Conservation (phyloP, 371 early-diverging fungal species). For the Mortierella sp. region DNA sequence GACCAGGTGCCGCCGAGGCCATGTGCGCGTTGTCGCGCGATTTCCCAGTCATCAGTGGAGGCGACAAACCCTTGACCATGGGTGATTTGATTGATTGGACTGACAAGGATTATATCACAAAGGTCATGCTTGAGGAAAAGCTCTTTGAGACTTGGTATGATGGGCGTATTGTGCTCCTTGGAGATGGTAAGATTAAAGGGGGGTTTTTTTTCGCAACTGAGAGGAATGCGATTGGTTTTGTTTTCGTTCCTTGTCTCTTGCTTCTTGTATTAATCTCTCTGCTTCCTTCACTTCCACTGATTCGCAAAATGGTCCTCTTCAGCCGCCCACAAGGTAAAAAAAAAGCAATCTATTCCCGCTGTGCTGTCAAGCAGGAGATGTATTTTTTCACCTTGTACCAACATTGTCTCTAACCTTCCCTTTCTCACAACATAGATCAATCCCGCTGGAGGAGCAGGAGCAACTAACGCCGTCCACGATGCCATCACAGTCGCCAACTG, state of each 20-base stretch:
- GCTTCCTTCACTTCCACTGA: neutral
- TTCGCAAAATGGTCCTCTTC: too few species aligned
- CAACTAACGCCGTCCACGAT: constrained; percentile 11
- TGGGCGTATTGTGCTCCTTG: constrained; percentile 6
- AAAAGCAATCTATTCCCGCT: too few species aligned
- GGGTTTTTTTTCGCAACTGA: neutral
- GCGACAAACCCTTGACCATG: neutral
- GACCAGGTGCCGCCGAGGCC: constrained; percentile 7
- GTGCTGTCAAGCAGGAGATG: neutral
- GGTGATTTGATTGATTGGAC: constrained; percentile 18
- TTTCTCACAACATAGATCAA: neutral
- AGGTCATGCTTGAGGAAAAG: constrained; percentile 23
- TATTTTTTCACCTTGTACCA: neutral
- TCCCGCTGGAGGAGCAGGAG: constrained; percentile 19
- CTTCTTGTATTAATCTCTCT: too few species aligned
- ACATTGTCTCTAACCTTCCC: too few species aligned
- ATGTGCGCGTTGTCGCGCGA: constrained; percentile 15
- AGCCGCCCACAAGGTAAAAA: too few species aligned
- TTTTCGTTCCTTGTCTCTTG: too few species aligned
- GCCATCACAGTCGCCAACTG: constrained; percentile 16
- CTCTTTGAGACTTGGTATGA: constrained; percentile 18
- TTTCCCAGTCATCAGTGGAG: constrained; percentile 9
- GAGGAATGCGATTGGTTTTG: neutral
- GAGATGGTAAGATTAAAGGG: constrained; percentile 8
- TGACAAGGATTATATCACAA: constrained; percentile 1